Percentiles rank a stretch among this genome's conserved stretches.
These are phyloP conservation scores for Crepidotus variabilis DNA, from an alignment of 768 basidiomycete genomes.

Conservation along the genomic window DNA sequence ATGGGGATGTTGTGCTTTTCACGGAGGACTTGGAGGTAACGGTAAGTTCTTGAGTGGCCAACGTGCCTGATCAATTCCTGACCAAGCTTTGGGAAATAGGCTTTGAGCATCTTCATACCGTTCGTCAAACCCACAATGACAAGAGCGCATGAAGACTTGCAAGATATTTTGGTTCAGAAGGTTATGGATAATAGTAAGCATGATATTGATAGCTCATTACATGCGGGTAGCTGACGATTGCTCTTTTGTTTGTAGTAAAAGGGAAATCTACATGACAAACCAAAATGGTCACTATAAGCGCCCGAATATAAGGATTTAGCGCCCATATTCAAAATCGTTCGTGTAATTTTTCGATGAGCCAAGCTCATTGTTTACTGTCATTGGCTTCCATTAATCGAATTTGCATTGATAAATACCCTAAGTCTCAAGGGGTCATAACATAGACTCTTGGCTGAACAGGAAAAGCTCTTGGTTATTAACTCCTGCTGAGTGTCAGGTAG, in stretches of 20 bases:
- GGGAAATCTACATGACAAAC: not conserved
- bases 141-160: not conserved
- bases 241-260: not conserved
- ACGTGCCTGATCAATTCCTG: not conserved
- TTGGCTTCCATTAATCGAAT: no score
- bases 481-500: no score
- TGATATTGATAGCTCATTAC: not conserved
- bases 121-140: not conserved
- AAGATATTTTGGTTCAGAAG: not conserved
- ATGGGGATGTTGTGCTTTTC: not conserved
- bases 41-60: not conserved
- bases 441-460: no score
- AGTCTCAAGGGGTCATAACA: no score
- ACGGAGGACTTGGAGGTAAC: not conserved
- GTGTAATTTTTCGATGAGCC: no score
- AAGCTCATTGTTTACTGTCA: no score
- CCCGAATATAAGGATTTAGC: no score
- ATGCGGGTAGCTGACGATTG: not conserved
- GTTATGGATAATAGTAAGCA: not conserved
- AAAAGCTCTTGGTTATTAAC: no score
- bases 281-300: no score
- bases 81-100: conserved; percentile 7
- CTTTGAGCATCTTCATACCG: not conserved
- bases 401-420: no score
- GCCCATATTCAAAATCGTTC: no score